These are phyloP conservation scores for Fusarium concolor DNA, from an alignment of 2,329 filamentous ascomycete genomes.

Conservation along the genomic window DNA sequence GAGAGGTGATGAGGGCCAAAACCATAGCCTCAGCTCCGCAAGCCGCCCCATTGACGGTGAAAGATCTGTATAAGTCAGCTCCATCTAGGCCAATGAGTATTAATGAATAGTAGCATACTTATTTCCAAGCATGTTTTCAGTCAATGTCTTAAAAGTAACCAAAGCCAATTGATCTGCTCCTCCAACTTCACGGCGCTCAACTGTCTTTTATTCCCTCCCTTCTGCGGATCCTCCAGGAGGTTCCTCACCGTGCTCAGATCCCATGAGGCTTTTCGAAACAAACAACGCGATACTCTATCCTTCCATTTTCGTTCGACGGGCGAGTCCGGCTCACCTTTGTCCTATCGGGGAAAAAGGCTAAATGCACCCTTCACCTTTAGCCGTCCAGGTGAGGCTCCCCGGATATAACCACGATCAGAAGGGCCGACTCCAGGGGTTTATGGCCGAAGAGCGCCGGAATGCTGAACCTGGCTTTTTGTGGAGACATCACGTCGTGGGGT, in stretches of 20 bases:
- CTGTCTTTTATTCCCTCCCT: slow-evolving; percentile 2
- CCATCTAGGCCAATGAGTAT: background rate
- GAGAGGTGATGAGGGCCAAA: slow-evolving; percentile 64
- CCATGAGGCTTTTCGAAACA: background rate
- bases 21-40: slow-evolving; percentile 56
- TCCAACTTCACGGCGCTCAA: background rate
- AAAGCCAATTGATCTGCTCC: background rate
- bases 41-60: slow-evolving; percentile 57
- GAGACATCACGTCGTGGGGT: slow-evolving; percentile 16
- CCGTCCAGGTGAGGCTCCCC: slow-evolving; percentile 6
- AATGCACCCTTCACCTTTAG: slow-evolving; percentile 20
- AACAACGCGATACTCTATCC: background rate
- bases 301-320: background rate
- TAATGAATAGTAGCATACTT: background rate
- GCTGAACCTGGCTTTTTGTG: slow-evolving; percentile 10
- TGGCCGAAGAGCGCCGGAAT: slow-evolving; percentile 22
- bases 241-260: background rate
- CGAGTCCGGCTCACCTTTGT: background rate
- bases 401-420: slow-evolving; percentile 4
- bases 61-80: slow-evolving; percentile 47
- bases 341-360: slow-evolving; percentile 31
- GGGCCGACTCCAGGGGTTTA: slow-evolving; percentile 1
- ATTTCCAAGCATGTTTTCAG: slow-evolving; percentile 23
- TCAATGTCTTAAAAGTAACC: background rate
- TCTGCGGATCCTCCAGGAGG: background rate